phyloP scores from a whole-genome alignment of 768 basidiomycete species.

The Mrakia blollopis region DNA sequence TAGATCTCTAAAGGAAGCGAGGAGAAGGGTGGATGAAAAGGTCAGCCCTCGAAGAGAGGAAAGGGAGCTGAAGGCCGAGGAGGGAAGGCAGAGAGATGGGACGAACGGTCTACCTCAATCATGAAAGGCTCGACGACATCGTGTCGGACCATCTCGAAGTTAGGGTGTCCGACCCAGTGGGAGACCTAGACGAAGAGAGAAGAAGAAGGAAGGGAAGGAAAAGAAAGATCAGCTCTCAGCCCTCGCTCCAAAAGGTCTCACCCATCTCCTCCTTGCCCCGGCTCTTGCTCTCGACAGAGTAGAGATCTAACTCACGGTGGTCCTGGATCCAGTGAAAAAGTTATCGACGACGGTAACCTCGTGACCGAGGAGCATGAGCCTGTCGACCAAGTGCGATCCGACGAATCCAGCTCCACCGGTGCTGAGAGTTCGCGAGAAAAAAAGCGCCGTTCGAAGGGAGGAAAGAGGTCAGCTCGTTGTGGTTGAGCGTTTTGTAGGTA shows the following conservation, averaged over 20 bases:
- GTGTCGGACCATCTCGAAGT: constrained; percentile 96
- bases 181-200: constrained; percentile 33
- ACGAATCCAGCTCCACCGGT: constrained; percentile 99
- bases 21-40: constrained; percentile 14
- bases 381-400: constrained; percentile 92
- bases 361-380: constrained; percentile 95
- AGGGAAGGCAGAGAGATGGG: neutral
- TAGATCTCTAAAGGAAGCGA: constrained; percentile 68
- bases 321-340: constrained; percentile 97
- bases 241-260: neutral
- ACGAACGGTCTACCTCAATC: constrained; percentile 95
- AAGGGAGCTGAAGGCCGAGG: neutral
- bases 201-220: neutral
- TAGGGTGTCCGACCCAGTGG: constrained; percentile 73
- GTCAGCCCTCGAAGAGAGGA: neutral
- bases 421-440: too few relatives aligned
- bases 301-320: constrained; percentile 62
- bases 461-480: neutral
- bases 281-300: neutral
- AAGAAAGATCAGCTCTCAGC: neutral
- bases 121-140: constrained; percentile 96
- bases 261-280: neutral
- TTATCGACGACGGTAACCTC: constrained; percentile 97
- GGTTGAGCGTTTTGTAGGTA: too few relatives aligned
- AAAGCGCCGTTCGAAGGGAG: neutral